Evolutionary conservation across 495 filamentous ascomycete species (phyloP).

Genomic region (Penicillium verhagenii): DNA sequence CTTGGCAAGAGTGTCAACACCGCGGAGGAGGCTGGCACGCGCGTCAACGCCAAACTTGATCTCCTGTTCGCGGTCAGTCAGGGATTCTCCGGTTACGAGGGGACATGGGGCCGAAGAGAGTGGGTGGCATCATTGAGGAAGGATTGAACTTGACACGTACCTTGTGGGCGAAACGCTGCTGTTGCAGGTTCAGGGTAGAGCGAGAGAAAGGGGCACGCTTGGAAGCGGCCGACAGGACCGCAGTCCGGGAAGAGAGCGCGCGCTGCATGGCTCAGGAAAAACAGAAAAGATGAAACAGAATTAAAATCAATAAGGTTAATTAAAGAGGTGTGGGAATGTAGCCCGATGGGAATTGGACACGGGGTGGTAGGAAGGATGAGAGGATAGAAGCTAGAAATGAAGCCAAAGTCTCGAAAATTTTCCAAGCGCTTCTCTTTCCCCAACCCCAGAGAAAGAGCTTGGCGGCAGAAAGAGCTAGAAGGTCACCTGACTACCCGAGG

Average conservation of each 20-base stretch:
- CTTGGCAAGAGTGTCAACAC: slow-evolving; percentile 95
- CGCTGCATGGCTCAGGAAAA: slow-evolving; percentile 63
- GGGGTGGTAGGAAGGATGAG: slow-evolving; percentile 20
- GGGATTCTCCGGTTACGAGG: slow-evolving; percentile 19
- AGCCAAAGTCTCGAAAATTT: slow-evolving; percentile 54
- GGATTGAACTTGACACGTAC: slow-evolving; percentile 44
- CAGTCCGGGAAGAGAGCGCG: slow-evolving; percentile 64
- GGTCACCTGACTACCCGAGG: slow-evolving; percentile 33
- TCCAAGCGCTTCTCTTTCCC: slow-evolving; percentile 42
- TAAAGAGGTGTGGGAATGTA: slow-evolving; percentile 19
- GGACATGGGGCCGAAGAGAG: slow-evolving; percentile 9
- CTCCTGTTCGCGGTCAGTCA: slow-evolving; percentile 60
- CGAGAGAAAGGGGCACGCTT: slow-evolving; percentile 49
- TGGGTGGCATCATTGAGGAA: slow-evolving; percentile 6
- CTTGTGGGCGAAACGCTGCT: slow-evolving; percentile 94
- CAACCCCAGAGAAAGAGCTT: slow-evolving; percentile 47
- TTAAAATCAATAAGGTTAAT: slow-evolving; percentile 24
- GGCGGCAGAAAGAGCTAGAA: slow-evolving; percentile 50
- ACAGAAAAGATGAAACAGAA: slow-evolving; percentile 23
- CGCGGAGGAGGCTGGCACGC: slow-evolving; percentile 81
- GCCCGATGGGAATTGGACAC: slow-evolving; percentile 25
- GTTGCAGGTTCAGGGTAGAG: slow-evolving; percentile 65
- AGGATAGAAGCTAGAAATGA: slow-evolving; percentile 34
- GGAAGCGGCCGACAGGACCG: slow-evolving; percentile 67
- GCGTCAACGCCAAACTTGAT: slow-evolving; percentile 97